Conservation (phyloP, 2,329 filamentous ascomycete genomes). For the Fusarium musae region DNA sequence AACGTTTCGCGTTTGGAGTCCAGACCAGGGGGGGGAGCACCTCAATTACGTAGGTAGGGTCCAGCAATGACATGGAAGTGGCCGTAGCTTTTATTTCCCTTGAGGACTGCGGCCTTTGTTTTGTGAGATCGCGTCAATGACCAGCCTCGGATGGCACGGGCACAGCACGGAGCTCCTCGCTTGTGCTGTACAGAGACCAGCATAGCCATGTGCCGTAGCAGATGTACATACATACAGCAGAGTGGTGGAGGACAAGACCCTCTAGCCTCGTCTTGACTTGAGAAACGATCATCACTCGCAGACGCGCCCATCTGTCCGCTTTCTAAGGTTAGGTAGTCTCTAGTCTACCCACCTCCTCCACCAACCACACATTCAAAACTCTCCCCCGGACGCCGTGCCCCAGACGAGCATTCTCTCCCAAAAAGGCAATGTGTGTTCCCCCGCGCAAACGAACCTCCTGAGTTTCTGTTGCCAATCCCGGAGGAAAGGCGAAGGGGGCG, state of each 20-base stretch:
- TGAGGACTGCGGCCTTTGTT: conserved; percentile 20
- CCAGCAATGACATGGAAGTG: conserved; percentile 28
- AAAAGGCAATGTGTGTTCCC: conserved; percentile 31
- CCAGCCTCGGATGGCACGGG: conserved; percentile 23
- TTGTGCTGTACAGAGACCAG: neutral
- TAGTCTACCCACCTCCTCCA: conserved; percentile 34
- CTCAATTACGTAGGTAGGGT: conserved; percentile 39
- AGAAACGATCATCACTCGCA: conserved; percentile 14
- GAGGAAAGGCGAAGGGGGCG: conserved; percentile 34
- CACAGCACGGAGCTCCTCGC: neutral
- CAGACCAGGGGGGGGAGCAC: conserved; percentile 2
- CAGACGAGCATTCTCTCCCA: conserved; percentile 21
- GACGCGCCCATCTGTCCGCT: conserved; percentile 34
- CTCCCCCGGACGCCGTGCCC: conserved; percentile 26
- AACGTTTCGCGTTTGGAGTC: conserved; percentile 18
- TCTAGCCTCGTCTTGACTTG: neutral
- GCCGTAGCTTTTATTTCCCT: conserved; percentile 3
- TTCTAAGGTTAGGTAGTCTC: conserved; percentile 17
- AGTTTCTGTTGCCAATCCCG: conserved; percentile 29
- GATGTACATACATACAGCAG: neutral
- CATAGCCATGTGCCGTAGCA: conserved; percentile 9
- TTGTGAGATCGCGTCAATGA: conserved; percentile 20
- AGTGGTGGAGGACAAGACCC: neutral
- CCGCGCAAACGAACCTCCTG: conserved; percentile 23
- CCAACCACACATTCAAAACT: conserved; percentile 35